A percentile compares a stretch with the other conserved stretches of the same genome.
These are phyloP conservation scores for Euphorbia celastroides DNA, from an alignment of 441 rosid genomes.

Conservation along the genomic window DNA sequence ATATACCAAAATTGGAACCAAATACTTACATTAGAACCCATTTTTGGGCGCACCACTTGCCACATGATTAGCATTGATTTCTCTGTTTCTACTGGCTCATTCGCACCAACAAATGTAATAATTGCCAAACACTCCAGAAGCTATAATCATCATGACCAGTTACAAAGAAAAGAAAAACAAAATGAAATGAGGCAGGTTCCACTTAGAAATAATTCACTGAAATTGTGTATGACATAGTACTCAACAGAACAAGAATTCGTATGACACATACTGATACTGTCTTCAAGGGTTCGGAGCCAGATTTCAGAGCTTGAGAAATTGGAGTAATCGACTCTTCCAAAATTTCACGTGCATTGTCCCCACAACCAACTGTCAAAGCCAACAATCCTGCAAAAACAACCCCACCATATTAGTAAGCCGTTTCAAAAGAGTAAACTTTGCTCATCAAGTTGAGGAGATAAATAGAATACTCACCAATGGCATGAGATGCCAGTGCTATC, in stretches of 20 bases:
- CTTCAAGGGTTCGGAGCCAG: constrained; percentile 49
- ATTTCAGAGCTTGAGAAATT: constrained; percentile 65
- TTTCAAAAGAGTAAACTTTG: not conserved
- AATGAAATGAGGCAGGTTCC: not conserved
- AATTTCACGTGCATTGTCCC: constrained; percentile 61
- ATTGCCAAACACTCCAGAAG: constrained; percentile 77
- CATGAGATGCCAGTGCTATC: constrained; percentile 53
- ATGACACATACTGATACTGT: constrained; percentile 46
- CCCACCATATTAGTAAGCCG: not conserved
- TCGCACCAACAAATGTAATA: constrained; percentile 72
- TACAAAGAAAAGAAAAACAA: not conserved
- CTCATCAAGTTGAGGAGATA: constrained; percentile 2
- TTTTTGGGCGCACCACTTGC: constrained; percentile 86
- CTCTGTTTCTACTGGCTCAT: constrained; percentile 64
- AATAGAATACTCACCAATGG: constrained; percentile 49
- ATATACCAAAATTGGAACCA: not conserved
- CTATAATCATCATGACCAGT: constrained; percentile 31
- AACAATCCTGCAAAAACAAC: constrained; percentile 55
- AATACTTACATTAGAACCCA: constrained; percentile 69
- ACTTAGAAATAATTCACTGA: not conserved
- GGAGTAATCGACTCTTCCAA: constrained; percentile 60
- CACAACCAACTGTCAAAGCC: constrained; percentile 75
- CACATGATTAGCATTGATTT: constrained; percentile 83
- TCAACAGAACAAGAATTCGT: not conserved
- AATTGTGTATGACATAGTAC: constrained; percentile 4